Conservation (phyloP, 2,329 filamentous ascomycete genomes). For the Colletotrichum sp. region DNA sequence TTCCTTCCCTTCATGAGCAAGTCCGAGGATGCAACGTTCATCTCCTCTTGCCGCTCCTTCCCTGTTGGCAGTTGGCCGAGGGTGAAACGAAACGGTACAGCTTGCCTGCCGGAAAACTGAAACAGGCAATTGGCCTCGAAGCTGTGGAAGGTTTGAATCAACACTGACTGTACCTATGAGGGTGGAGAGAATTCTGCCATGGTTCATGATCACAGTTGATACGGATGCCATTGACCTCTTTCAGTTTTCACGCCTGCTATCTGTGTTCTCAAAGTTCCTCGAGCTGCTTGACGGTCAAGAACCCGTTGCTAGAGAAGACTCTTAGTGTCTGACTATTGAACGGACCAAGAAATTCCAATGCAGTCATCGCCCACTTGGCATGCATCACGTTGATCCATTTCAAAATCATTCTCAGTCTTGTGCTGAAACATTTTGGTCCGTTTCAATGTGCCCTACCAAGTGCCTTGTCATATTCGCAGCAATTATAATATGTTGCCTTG, state of each 20-base stretch:
- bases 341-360: neutral
- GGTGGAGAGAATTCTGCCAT: no score
- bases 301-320: neutral
- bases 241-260: fast-evolving
- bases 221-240: neutral
- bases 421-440: neutral
- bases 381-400: neutral
- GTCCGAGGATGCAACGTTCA: neutral
- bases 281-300: neutral
- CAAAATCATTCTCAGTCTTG: neutral
- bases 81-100: neutral
- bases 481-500: neutral
- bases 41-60: neutral
- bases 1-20: neutral
- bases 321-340: no score
- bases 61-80: neutral
- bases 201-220: no score
- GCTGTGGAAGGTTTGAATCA: neutral
- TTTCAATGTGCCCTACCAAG: neutral
- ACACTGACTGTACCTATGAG: no score
- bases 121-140: neutral
- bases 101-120: neutral
- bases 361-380: neutral
- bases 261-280: neutral
- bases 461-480: neutral